phyloP scores from a whole-genome alignment of 1,284 basidiomycete genomes.

The Schizophyllum commune region DNA sequence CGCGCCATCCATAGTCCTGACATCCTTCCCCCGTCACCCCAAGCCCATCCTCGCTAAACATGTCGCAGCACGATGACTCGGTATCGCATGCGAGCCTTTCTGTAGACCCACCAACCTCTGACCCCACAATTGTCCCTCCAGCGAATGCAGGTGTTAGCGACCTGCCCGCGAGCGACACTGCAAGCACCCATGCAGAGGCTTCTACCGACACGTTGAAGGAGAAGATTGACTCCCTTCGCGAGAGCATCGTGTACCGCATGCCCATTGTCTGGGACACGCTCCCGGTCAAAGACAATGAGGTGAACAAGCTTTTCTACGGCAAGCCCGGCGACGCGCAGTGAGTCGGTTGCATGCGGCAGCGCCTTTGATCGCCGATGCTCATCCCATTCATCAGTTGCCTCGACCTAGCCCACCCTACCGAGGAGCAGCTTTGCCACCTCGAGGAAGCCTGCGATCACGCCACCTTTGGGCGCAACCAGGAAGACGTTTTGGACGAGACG shows the following conservation, averaged over 20 bases:
- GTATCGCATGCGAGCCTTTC: no score
- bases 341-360: not conserved
- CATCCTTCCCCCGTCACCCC: no score
- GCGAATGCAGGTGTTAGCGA: no score
- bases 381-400: slow-evolving; percentile 1
- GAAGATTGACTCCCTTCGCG: not conserved
- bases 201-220: not conserved
- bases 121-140: no score
- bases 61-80: no score
- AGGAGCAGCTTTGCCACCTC: not conserved
- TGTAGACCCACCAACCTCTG: no score
- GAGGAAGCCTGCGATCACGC: slow-evolving; percentile 14
- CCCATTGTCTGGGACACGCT: not conserved
- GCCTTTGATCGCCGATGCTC: not conserved
- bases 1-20: no score
- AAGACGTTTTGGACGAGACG: slow-evolving; percentile 13
- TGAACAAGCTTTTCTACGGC: not conserved
- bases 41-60: no score
- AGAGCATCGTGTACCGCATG: not conserved
- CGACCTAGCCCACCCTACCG: slow-evolving; percentile 3
- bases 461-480: slow-evolving; percentile 12
- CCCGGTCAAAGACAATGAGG: not conserved
- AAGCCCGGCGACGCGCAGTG: not conserved
- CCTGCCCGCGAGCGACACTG: no score
- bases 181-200: no score